Base-by-base conservation (phyloP, 148 eudicot species). In the Persicaria tinctoria region DNA sequence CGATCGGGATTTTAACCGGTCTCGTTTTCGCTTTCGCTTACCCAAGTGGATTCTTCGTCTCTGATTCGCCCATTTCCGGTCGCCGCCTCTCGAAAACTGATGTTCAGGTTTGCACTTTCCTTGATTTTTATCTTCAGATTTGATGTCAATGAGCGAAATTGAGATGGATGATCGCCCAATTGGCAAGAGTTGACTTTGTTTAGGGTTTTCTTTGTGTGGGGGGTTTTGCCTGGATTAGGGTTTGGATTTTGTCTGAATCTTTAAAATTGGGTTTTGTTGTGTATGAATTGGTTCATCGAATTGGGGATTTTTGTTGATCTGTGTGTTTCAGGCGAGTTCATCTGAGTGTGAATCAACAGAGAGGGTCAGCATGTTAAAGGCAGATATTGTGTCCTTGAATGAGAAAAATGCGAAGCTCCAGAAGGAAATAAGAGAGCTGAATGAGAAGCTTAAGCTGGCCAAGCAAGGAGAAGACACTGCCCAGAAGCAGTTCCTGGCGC, bases 391-490 rank as follows among this genome's bases (percentile, higher is more conserved):
- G 82, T 79, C 78, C 64, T 49, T 90, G 78, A 82, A 76, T 3
- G 90, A 84, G 77, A 90, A 83, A 79, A 94, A 90, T 80, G 83
- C 84, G 2, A 89, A 87, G 80, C 78, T 94, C 69, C 83, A 87
- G 77, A 93, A 86, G 76, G 86, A 93, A 80, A 82, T 90, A 8
- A 82, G 80, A 72, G 93, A 94, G 77, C 80, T 94, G 48, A 87
- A 77, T 20, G 82, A 85, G 74, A 90, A 90, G 81, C 79, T 94
- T 46, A 77, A 74, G 73, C 50, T 82, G 20, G 89, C 92, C 70
- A 91, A 91, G 73, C 89, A 85, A 68, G 90, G 85, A 74, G 86
- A 81, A 75, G 88, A 80, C 78, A 82, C 81, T 47, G 90, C 91
- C 55, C 85, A 81, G 53, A 88, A 86, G 83, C 94, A 91, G 73